These are phyloP conservation scores for Ophiostoma quercus DNA, from an alignment of 2,329 filamentous ascomycete species.

Conservation along the genomic window DNA sequence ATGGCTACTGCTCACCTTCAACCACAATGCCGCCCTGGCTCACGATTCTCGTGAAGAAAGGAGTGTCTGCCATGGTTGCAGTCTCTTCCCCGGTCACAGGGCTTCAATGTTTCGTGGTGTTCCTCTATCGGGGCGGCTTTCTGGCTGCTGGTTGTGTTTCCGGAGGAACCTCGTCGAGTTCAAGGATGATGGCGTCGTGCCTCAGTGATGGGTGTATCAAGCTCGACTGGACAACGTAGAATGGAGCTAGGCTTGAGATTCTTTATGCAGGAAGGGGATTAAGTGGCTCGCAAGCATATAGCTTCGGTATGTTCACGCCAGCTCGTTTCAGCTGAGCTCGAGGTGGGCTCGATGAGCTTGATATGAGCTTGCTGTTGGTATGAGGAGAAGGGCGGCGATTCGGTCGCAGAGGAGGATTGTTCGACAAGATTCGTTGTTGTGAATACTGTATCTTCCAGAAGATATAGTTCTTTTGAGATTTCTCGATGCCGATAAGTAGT, in stretches of 20 bases:
- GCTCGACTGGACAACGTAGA: background rate
- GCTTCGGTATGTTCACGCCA: background rate
- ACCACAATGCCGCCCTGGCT: constrained; percentile 45
- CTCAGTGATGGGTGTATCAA: background rate
- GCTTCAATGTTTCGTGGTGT: background rate
- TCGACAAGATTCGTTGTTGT: background rate
- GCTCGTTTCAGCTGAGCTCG: background rate
- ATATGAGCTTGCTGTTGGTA: background rate
- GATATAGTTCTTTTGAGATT: background rate
- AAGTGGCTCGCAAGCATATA: background rate
- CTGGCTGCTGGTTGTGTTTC: background rate
- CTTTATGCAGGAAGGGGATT: background rate
- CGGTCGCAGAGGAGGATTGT: too few relatives aligned
- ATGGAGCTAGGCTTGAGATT: background rate
- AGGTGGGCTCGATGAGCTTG: background rate
- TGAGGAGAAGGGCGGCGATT: background rate
- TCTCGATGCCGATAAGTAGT: background rate
- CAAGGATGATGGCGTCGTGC: background rate
- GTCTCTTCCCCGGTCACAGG: background rate
- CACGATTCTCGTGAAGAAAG: constrained; percentile 45
- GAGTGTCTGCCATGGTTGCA: background rate
- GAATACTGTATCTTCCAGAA: background rate
- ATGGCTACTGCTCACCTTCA: constrained; percentile 37
- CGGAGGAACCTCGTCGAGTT: background rate
- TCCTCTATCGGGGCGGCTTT: background rate